Base-by-base conservation (phyloP, 2,329 filamentous ascomycete genomes). In the Phoma herbarum region DNA sequence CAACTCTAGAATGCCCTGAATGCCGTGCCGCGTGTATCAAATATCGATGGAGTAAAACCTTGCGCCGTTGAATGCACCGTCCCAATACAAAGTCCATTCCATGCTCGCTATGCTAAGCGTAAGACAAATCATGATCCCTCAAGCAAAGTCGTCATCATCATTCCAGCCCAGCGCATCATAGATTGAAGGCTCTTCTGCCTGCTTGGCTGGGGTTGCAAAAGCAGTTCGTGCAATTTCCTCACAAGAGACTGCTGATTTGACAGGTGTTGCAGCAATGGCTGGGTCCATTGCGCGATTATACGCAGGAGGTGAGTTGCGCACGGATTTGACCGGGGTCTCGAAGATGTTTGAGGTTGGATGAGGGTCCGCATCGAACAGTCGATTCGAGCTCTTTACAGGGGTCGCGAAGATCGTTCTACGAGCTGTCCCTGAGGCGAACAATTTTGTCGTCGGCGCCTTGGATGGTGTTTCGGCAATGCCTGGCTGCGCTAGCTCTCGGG, bases 101-200 rank as follows among this genome's bases (percentile, higher is more conserved):
- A 62, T 59, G 60, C 61, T 72, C 67, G 74, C 72, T 71, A 77
- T 77, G 66, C 76, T 44, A 44, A 75, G 57, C 55, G 64, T 53
- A 59, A 51, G 45, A 53, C 57, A 46, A 54, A 60, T 12, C 44
- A 57, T 44, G 42, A 25, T 39, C 35, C 48, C 59, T 61, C 67
- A 58, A 46, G 47, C 44, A 70, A 59, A 46, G 33, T 72, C 70
- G 35, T 75, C 68, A 59, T 81, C 77, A 61, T 82, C 79, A 65
- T 82, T 76, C 81, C 81, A 83, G 25, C 80, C 80, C 51, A 82
- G 61, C 11, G 73, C 74, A 49, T 78, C 77, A 58, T 81, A 82
- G 46, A 82, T 78, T 22, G 66, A 70, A 16, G 60, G 42, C 51
- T 70, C 73, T 28, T 50, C 55, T 25, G 59, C 59, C 3, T 56